Percentiles rank a stretch among this genome's conserved stretches.
Conservation (phyloP, 1,139 yeast species). For the Suhomyces panamericanus region DNA sequence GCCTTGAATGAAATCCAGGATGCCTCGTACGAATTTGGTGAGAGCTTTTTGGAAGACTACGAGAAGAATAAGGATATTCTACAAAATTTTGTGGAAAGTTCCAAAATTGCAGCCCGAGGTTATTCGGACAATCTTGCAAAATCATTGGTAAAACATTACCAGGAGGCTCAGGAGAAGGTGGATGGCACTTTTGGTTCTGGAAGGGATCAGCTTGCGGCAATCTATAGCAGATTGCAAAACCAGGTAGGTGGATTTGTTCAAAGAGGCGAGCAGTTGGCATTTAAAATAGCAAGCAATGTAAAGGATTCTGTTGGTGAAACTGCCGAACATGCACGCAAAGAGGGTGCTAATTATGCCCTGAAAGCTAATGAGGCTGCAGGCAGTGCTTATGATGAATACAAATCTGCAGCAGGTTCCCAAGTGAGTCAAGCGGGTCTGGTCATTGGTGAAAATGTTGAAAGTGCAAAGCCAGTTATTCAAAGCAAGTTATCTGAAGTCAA, state of each 20-base stretch:
- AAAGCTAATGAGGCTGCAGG: constrained; percentile 10
- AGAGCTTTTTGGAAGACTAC: constrained; percentile 15
- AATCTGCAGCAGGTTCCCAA: constrained; percentile 6
- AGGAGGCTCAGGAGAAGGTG: constrained; percentile 17
- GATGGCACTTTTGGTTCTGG: constrained; percentile 22
- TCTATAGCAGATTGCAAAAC: constrained; percentile 7
- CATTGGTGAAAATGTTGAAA: constrained; percentile 4
- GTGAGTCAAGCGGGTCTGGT: constrained; percentile 1
- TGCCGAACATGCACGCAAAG: constrained; percentile 6
- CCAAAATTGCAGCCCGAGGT: constrained; percentile 21
- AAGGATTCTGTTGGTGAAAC: constrained; percentile 3
- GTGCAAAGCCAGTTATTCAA: constrained; percentile 6
- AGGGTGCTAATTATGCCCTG: constrained; percentile 7
- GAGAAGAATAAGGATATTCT: constrained; percentile 15
- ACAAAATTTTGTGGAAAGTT: constrained; percentile 17
- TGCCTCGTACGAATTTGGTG: constrained; percentile 25
- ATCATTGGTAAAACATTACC: constrained; percentile 12
- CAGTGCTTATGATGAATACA: constrained; percentile 13
- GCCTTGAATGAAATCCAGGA: constrained; percentile 24
- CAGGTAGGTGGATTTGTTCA: constrained; percentile 11
- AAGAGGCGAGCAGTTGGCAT: constrained; percentile 3
- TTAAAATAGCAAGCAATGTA: constrained; percentile 6
- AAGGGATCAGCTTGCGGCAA: constrained; percentile 19
- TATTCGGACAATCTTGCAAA: constrained; percentile 8
- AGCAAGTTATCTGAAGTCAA: constrained; percentile 6